These are phyloP conservation scores for Iris pallida DNA, from an alignment of 116 monocot species.

Conservation along the genomic window DNA sequence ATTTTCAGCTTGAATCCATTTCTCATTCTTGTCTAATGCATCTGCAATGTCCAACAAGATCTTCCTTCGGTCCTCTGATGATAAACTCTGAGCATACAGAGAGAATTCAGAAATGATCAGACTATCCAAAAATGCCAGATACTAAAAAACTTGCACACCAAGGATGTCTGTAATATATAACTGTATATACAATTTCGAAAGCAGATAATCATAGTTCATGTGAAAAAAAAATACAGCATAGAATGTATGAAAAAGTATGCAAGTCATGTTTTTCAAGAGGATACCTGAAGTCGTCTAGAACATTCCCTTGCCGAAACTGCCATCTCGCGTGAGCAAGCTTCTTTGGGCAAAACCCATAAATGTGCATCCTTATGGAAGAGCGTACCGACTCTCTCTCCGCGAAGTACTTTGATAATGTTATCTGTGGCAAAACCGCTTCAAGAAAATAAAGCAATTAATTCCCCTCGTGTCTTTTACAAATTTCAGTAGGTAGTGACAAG, in stretches of 20 bases:
- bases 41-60: constrained; percentile 84
- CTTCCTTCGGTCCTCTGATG: constrained; percentile 73
- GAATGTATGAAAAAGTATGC: background rate
- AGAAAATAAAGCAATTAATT: constrained; percentile 4
- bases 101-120: too few species aligned
- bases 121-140: too few species aligned
- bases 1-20: constrained; percentile 63
- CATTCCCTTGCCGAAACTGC: constrained; percentile 91
- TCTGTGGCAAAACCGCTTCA: constrained; percentile 80
- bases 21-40: constrained; percentile 81
- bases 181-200: too few species aligned
- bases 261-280: background rate
- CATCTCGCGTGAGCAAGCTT: constrained; percentile 73
- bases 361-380: constrained; percentile 80
- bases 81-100: constrained; percentile 35
- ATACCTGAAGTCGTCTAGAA: constrained; percentile 89
- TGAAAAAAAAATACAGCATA: background rate
- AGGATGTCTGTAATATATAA: too few species aligned
- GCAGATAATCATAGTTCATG: too few species aligned
- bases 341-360: constrained; percentile 39
- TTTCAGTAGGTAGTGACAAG: too few species aligned
- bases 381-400: constrained; percentile 82
- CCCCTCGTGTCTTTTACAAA: background rate
- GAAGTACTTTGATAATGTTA: constrained; percentile 72
- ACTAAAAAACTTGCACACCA: background rate